These are phyloP conservation scores for Aspergillus neoniger DNA, from an alignment of 2,329 filamentous ascomycete genomes.

Conservation along the genomic window DNA sequence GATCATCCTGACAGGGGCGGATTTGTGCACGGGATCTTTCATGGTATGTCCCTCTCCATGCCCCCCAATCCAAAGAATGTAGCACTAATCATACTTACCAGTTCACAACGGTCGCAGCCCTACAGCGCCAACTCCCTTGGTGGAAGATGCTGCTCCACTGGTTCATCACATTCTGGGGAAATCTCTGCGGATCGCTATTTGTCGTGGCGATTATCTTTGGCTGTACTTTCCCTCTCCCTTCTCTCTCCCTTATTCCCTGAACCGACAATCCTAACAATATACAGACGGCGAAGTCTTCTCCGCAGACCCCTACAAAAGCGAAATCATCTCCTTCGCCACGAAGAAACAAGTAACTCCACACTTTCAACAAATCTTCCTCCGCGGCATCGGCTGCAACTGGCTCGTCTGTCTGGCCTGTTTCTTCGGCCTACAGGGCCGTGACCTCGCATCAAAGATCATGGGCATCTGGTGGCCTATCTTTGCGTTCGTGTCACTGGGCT, in stretches of 20 bases:
- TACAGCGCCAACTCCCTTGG: conserved; percentile 45
- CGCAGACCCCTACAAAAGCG: conserved; percentile 46
- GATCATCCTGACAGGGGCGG: conserved; percentile 52
- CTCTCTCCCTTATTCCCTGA: background rate
- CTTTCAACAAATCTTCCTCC: conserved; percentile 57
- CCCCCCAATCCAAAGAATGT: background rate
- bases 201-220: conserved; percentile 53
- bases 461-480: conserved; percentile 61
- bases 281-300: conserved; percentile 51
- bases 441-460: conserved; percentile 56
- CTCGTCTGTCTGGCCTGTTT: conserved; percentile 58
- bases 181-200: conserved; percentile 53
- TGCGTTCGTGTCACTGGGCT: conserved; percentile 55
- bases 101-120: conserved; percentile 49
- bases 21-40: conserved; percentile 52
- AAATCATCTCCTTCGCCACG: conserved; percentile 50
- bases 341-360: conserved; percentile 52
- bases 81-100: conserved; percentile 12
- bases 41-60: conserved; percentile 36
- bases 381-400: conserved; percentile 60
- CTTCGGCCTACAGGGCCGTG: conserved; percentile 48
- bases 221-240: conserved; percentile 34
- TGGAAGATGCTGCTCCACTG: conserved; percentile 44
- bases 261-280: background rate
- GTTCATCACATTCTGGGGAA: conserved; percentile 53